Evolutionary conservation across 2,329 filamentous ascomycete genomes (phyloP).

Genomic region (Thelonectria blattea): DNA sequence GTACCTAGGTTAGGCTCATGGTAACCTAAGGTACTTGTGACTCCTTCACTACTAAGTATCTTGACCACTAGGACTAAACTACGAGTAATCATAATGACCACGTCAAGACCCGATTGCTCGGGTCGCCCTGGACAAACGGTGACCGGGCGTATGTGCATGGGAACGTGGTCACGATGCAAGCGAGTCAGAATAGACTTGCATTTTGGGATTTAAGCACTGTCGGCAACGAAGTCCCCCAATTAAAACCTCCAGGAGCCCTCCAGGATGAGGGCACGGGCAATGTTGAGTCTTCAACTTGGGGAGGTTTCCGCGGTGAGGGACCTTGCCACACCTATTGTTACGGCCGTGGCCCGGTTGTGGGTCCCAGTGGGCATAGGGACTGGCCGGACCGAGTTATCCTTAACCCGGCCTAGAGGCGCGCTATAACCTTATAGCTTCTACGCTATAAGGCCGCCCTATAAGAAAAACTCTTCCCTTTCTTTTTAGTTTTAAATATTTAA

Average conservation of each 20-base stretch:
- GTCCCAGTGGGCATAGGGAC: too few species aligned
- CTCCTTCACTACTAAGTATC: too few species aligned
- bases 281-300: background rate
- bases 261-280: background rate
- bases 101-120: background rate
- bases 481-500: too few species aligned
- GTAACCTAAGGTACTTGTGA: too few species aligned
- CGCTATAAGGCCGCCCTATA: too few species aligned
- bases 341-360: too few species aligned
- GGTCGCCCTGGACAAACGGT: background rate
- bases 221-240: background rate
- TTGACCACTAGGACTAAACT: too few species aligned
- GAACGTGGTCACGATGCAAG: background rate
- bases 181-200: constrained; percentile 2
- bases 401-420: too few species aligned
- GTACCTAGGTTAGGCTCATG: too few species aligned
- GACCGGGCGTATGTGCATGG: background rate
- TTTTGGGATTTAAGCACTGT: background rate
- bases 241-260: background rate
- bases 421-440: too few species aligned
- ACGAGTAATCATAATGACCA: background rate
- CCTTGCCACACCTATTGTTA: constrained; percentile 14
- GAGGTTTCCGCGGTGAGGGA: constrained; percentile 12
- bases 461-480: too few species aligned
- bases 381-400: too few species aligned